These are phyloP conservation scores for Solanum tarijense DNA, from an alignment of 257 asterid species.

Conservation along the genomic window DNA sequence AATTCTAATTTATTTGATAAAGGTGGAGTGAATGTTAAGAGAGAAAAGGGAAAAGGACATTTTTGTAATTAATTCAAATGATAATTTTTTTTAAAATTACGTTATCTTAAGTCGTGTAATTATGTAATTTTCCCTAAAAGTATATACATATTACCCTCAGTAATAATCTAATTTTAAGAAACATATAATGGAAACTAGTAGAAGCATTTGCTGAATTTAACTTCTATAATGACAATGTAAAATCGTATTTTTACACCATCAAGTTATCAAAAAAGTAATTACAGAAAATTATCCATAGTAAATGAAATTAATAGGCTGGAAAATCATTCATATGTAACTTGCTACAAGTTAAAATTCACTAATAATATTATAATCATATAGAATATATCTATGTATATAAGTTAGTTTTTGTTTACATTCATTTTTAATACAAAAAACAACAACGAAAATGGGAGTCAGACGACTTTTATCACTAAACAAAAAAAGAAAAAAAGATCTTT, in stretches of 20 bases:
- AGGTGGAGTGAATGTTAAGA: neutral
- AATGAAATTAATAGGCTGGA: neutral
- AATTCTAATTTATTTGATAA: no score
- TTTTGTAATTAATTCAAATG: neutral
- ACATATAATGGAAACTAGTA: neutral
- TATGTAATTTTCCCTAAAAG: no score
- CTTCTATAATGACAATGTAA: neutral
- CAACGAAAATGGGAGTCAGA: neutral
- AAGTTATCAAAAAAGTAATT: neutral
- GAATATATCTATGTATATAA: neutral
- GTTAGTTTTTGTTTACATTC: neutral
- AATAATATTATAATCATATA: neutral
- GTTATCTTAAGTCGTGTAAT: neutral
- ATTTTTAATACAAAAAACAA: neutral
- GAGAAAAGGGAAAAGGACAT: neutral
- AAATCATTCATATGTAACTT: neutral
- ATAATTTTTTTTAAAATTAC: accelerated
- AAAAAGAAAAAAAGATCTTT: no score
- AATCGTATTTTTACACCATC: neutral
- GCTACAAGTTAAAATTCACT: neutral
- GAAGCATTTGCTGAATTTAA: neutral
- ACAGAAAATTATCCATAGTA: neutral
- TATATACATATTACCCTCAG: neutral
- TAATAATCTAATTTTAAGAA: neutral
- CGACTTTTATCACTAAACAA: neutral